Evolutionary conservation across 371 early-diverging fungal species (phyloP).

Genomic region (Coemansia sp.): DNA sequence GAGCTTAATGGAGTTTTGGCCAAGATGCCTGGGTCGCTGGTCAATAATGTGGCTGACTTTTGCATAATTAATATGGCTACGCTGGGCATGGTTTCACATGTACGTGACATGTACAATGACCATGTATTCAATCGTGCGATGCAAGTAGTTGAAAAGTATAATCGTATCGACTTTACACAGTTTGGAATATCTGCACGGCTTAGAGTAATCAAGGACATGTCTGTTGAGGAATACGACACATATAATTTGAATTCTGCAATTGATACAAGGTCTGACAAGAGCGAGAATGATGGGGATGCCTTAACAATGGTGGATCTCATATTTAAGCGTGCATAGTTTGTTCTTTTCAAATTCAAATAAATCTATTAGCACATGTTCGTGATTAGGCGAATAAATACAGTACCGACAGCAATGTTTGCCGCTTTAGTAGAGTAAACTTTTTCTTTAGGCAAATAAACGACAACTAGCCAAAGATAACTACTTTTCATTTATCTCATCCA

Average conservation of each 20-base stretch:
- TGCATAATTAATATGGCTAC: background rate
- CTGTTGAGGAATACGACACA: background rate
- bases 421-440: no score
- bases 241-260: background rate
- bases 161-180: background rate
- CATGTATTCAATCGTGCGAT: background rate
- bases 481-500: no score
- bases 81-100: background rate
- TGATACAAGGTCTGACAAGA: background rate
- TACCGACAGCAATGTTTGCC: constrained; percentile 58
- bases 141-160: constrained; percentile 1
- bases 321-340: no score
- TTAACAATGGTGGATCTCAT: no score
- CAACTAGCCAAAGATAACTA: no score
- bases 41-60: background rate
- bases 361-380: background rate
- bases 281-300: background rate
- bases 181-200: background rate
- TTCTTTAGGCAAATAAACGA: no score
- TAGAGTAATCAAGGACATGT: background rate
- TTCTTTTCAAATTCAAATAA: background rate
- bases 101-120: background rate
- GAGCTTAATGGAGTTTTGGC: background rate
- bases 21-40: background rate
- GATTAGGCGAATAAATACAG: constrained; percentile 17